Conservation (phyloP, 1,284 basidiomycete species). For the Tremellales sp. region DNA sequence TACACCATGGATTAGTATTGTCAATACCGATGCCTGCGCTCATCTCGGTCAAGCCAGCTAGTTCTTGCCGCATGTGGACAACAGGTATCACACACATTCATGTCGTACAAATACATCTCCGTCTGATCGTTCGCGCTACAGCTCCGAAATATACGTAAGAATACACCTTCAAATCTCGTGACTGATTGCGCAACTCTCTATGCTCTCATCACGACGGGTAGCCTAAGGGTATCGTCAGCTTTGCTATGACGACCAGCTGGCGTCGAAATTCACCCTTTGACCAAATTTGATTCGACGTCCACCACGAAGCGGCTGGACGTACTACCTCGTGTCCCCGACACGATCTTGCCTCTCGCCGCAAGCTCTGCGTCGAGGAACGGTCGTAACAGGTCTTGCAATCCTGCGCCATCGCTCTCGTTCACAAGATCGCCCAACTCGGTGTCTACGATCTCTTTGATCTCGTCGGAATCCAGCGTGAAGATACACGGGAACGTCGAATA, state of each 20-base stretch:
- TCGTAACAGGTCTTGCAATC: not conserved
- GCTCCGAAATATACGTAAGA: too few species aligned
- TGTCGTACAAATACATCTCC: too few species aligned
- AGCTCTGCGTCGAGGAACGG: not conserved
- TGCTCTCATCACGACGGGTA: too few species aligned
- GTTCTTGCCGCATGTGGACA: too few species aligned
- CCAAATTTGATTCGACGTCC: slow-evolving; percentile 3
- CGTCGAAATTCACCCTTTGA: slow-evolving; percentile 1
- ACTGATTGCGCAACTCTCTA: too few species aligned
- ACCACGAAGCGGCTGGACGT: slow-evolving; percentile 1
- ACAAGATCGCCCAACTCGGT: not conserved
- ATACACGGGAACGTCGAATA: slow-evolving; percentile 7
- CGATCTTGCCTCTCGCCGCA: slow-evolving; percentile 2
- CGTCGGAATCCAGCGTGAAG: slow-evolving; percentile 5
- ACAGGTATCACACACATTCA: too few species aligned
- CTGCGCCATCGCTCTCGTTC: slow-evolving; percentile 1
- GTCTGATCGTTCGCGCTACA: too few species aligned
- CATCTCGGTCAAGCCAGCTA: too few species aligned
- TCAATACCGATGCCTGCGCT: too few species aligned
- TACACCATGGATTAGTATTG: not conserved
- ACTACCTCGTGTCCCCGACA: slow-evolving; percentile 5
- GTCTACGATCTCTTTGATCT: slow-evolving; percentile 1
- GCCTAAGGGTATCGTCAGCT: too few species aligned
- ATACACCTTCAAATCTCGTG: too few species aligned
- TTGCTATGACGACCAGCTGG: too few species aligned